A percentile compares a stretch with the other conserved stretches of the same genome.
Evolutionary conservation across 257 asterid species (phyloP).

Genomic region (Prunella vulgaris): DNA sequence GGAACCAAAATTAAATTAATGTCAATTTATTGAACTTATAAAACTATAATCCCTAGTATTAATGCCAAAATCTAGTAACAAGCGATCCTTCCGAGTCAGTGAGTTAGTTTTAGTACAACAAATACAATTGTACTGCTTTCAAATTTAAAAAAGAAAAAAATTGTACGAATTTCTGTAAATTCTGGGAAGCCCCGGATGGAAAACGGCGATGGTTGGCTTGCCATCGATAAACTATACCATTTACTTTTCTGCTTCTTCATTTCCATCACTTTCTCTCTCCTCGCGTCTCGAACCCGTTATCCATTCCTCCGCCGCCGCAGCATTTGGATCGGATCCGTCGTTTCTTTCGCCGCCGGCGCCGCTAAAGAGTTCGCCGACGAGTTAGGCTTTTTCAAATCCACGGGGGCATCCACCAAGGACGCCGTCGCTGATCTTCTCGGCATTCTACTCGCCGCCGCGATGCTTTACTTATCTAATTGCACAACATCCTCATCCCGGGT

Average conservation of each 20-base stretch:
- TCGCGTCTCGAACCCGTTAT: slow-evolving; percentile 43
- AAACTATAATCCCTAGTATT: too few species aligned
- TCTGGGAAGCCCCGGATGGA: slow-evolving; percentile 39
- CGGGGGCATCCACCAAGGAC: slow-evolving; percentile 83
- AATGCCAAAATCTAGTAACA: too few species aligned
- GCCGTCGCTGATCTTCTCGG: slow-evolving; percentile 61
- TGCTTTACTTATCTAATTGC: slow-evolving; percentile 28
- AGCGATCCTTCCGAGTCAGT: too few species aligned
- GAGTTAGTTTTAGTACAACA: too few species aligned
- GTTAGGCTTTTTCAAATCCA: slow-evolving; percentile 62
- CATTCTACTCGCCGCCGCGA: slow-evolving; percentile 44
- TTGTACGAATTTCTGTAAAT: too few species aligned
- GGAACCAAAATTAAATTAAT: too few species aligned
- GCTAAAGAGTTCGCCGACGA: slow-evolving; percentile 86
- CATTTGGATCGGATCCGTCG: slow-evolving; percentile 64
- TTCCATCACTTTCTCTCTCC: slow-evolving; percentile 39
- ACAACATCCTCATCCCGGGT: slow-evolving; percentile 12
- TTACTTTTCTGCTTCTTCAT: slow-evolving; percentile 67
- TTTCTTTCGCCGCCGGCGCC: slow-evolving; percentile 60
- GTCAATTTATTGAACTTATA: too few species aligned
- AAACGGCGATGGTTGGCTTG: slow-evolving; percentile 75
- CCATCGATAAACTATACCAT: slow-evolving; percentile 65
- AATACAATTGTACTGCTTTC: too few species aligned
- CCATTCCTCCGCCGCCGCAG: slow-evolving; percentile 57
- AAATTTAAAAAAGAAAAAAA: too few species aligned